Base-by-base conservation (phyloP, 2,329 filamentous ascomycete species). In the Paracamarosporium sp. region DNA sequence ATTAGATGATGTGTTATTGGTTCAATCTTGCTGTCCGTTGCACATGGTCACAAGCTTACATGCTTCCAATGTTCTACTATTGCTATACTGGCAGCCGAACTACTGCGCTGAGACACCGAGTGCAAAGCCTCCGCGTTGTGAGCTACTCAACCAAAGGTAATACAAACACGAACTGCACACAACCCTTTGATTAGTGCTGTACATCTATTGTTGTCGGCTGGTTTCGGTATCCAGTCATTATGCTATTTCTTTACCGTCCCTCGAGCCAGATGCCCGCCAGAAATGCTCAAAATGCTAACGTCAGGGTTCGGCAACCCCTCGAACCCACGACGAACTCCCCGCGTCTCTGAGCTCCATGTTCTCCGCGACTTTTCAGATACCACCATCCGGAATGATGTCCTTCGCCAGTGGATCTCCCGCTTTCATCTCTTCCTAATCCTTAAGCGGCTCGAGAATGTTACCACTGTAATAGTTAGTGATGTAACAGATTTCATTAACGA, bases 401-500 rank as follows among this genome's bases (percentile, higher is more conserved):
- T 53, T 24, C 22, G 24, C 47, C 17, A 27, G 27, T 22, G 24
- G 15, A 38, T 45, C 22, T 50, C 30, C 25, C 9, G 31, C 40
- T 51, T 46, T 24, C 8, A 27, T 30, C 20, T 7, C 31, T 28
- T 56, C 43, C 38, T 59, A 59, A 28, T 59, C 57, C 36, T 56
- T 30, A n/a, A 59, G 57, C 25, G 76, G 76, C 59, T 75, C 64
- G 27, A 78, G 74, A 22, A 76, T 74, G 60, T 76, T 72, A 53
- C 76, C 76, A 55, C 76, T 78, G 58, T 22, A 17, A 31, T 3
- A 24, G 60, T 75, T 58, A 73, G 66, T 60, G 20, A n/a, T 41
- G 43, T 15, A 27, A 36, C 36, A 13, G 13, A 24, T 28, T 20
- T 28, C 45, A n/a, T 46, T 30, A 27, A 36, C 5, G 24, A 20